phyloP scores from a whole-genome alignment of 106 monocot genomes.

The Posidonia australis region DNA sequence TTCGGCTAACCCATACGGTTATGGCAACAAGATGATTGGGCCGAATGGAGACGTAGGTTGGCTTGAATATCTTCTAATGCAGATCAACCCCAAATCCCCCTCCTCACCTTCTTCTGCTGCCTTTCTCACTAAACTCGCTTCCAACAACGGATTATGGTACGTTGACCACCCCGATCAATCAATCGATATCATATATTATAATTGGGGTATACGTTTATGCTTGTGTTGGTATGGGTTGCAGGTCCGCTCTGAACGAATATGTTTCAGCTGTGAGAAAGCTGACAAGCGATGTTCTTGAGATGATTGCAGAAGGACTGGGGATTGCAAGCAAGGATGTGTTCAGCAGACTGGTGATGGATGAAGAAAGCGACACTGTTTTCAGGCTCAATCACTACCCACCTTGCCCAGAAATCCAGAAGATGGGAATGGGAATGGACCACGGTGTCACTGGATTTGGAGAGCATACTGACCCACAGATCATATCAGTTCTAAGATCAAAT shows the following conservation, averaged over 20 bases:
- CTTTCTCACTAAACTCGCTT: no score
- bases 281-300: slow-evolving; percentile 1
- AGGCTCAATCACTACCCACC: slow-evolving; percentile 16
- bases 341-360: slow-evolving; percentile 12
- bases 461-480: slow-evolving; percentile 87
- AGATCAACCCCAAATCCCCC: background rate
- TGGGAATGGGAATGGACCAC: no score
- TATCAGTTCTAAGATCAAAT: slow-evolving; percentile 69
- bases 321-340: background rate
- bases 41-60: slow-evolving; percentile 81
- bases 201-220: background rate
- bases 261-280: slow-evolving; percentile 2
- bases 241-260: slow-evolving; percentile 2
- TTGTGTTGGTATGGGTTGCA: no score
- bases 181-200: background rate
- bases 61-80: slow-evolving; percentile 80
- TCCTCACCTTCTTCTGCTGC: no score
- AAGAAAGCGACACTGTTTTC: slow-evolving; percentile 9
- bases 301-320: slow-evolving; percentile 7
- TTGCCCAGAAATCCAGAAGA: background rate
- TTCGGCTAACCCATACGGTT: slow-evolving; percentile 33
- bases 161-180: no score
- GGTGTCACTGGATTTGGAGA: slow-evolving; percentile 21
- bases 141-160: no score
- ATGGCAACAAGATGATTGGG: slow-evolving; percentile 74